Conservation (phyloP, 2,329 filamentous ascomycete species). For the Tothia fuscella region DNA sequence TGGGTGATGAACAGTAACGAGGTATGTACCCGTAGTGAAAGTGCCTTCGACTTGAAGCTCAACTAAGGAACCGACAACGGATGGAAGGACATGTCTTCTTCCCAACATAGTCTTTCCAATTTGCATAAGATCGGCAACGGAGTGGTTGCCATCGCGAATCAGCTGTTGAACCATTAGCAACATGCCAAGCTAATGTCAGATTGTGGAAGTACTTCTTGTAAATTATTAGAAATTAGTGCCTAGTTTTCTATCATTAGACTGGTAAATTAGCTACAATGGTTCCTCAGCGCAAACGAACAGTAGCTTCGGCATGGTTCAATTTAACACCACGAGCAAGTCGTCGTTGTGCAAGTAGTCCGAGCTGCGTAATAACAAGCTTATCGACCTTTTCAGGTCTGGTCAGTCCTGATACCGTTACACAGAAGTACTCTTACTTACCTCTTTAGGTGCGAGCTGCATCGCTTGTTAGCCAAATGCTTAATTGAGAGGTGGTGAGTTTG, state of each 20-base stretch:
- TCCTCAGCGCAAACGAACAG: conserved; percentile 39
- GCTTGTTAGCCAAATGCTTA: background rate
- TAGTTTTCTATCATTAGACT: conserved; percentile 28
- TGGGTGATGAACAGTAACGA: conserved; percentile 88
- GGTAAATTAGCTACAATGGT: background rate
- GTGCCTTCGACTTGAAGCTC: conserved; percentile 93
- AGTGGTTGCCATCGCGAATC: conserved; percentile 90
- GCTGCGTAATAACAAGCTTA: conserved; percentile 86
- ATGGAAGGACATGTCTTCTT: conserved; percentile 78
- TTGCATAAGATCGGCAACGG: conserved; percentile 84
- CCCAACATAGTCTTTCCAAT: conserved; percentile 87
- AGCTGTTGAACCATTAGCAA: conserved; percentile 40
- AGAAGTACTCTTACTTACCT: conserved; percentile 22
- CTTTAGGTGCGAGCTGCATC: conserved; percentile 36
- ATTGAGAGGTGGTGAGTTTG: background rate
- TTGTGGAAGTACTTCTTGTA: conserved; percentile 57
- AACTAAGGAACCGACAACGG: conserved; percentile 63
- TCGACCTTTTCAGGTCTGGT: conserved; percentile 52
- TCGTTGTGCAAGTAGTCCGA: conserved; percentile 76
- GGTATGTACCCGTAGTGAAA: conserved; percentile 79
- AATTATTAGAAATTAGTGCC: conserved; percentile 74
- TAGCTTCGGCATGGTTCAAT: conserved; percentile 82
- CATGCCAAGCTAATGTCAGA: background rate
- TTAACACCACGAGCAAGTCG: conserved; percentile 78
- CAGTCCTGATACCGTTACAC: background rate